phyloP scores from a whole-genome alignment of 441 rosid species.

The Gossypium schwendimanii region DNA sequence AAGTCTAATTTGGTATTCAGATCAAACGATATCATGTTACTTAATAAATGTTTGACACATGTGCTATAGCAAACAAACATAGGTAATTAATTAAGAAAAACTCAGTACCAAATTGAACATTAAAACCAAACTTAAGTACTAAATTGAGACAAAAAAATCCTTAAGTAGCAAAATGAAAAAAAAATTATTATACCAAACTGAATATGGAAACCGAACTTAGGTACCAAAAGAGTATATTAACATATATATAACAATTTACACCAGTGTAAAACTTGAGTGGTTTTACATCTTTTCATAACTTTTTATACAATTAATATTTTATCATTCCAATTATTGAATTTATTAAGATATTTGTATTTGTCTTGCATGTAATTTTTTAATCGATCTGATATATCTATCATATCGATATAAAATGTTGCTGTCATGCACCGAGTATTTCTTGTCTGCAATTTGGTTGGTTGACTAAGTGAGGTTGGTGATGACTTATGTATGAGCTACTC shows the following conservation, averaged over 20 bases:
- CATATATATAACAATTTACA: not conserved
- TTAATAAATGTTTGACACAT: not conserved
- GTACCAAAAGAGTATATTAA: not conserved
- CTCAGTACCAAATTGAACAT: not conserved
- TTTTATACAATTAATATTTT: no score
- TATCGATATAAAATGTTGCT: no score
- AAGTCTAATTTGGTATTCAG: not conserved
- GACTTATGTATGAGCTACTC: not conserved
- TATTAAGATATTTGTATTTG: not conserved
- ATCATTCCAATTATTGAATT: not conserved
- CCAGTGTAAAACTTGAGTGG: not conserved
- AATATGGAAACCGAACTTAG: not conserved
- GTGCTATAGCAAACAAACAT: not conserved
- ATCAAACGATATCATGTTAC: not conserved
- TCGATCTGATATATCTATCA: no score
- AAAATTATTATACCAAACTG: not conserved
- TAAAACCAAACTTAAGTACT: not conserved
- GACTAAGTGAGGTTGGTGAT: not conserved
- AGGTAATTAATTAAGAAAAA: no score
- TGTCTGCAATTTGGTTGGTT: not conserved
- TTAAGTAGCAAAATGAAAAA: not conserved
- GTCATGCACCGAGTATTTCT: not conserved
- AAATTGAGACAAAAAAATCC: not conserved
- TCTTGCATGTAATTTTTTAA: not conserved
- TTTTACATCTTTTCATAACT: not conserved